These are phyloP conservation scores for Thalassiosira hispida DNA, from an alignment of 352 stramenopile genomes.

Conservation along the genomic window DNA sequence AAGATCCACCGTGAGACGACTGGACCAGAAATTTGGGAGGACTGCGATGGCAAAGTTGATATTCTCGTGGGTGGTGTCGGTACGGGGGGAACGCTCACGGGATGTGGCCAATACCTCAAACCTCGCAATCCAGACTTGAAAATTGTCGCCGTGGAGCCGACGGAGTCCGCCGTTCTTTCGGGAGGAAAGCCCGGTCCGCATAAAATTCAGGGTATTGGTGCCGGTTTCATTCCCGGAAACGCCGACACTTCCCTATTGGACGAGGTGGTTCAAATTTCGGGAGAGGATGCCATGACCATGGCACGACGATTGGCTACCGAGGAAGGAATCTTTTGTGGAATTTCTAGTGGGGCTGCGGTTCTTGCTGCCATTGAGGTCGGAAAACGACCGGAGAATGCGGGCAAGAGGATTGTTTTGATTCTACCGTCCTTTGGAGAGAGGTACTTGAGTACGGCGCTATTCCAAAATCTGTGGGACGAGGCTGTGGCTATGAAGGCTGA, in stretches of 20 bases:
- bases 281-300: slow-evolving; percentile 94
- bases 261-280: slow-evolving; percentile 90
- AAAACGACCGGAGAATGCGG: slow-evolving; percentile 85
- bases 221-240: slow-evolving; percentile 92
- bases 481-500: slow-evolving; percentile 77
- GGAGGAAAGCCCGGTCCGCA: slow-evolving; percentile 86
- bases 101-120: slow-evolving; percentile 93
- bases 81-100: slow-evolving; percentile 93
- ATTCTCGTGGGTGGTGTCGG: slow-evolving; percentile 91
- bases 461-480: slow-evolving; percentile 89
- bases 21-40: slow-evolving; percentile 85
- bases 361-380: slow-evolving; percentile 81
- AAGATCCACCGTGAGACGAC: slow-evolving; percentile 87
- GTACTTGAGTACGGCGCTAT: slow-evolving; percentile 88
- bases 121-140: slow-evolving; percentile 89
- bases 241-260: slow-evolving; percentile 90
- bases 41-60: slow-evolving; percentile 89
- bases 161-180: slow-evolving; percentile 90
- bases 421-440: slow-evolving; percentile 89
- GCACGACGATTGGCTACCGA: slow-evolving; percentile 90
- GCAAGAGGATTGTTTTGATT: slow-evolving; percentile 88
- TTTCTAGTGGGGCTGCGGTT: slow-evolving; percentile 84
- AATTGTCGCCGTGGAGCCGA: slow-evolving; percentile 88
- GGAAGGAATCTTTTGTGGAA: slow-evolving; percentile 93
- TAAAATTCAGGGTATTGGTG: slow-evolving; percentile 93